Conservation (phyloP, 345 rosid species). For the Citrus sp. region DNA sequence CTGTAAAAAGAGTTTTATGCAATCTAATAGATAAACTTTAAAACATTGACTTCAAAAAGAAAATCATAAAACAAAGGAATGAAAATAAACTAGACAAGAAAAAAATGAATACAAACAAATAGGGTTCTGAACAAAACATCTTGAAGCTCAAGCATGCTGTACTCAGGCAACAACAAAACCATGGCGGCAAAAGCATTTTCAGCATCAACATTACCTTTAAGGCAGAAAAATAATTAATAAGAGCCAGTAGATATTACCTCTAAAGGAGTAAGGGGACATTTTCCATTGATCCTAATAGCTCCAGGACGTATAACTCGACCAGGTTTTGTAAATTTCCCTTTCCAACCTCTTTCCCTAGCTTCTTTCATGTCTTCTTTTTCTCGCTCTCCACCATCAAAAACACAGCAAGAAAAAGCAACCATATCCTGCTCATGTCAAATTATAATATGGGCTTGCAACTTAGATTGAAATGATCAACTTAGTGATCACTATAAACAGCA, state of each 20-base stretch:
- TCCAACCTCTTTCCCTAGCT: conserved; percentile 98
- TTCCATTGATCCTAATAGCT: conserved; percentile 90
- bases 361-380: conserved; percentile 85
- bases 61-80: not conserved
- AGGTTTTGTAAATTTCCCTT: conserved; percentile 93
- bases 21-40: not conserved
- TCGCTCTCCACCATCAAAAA: conserved; percentile 92
- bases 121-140: not conserved
- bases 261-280: conserved; percentile 95
- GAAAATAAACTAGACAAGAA: not conserved
- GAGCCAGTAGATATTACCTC: conserved; percentile 52
- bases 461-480: not conserved
- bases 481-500: not conserved
- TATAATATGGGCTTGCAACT: conserved; percentile 5
- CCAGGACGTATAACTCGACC: conserved; percentile 99
- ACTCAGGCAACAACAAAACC: not conserved
- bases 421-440: conserved; percentile 61
- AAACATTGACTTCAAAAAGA: not conserved
- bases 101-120: not conserved
- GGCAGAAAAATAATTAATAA: not conserved
- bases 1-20: not conserved
- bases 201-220: not conserved
- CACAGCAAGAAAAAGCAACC: conserved; percentile 99
- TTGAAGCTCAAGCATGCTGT: not conserved
- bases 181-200: not conserved